A percentile compares a stretch with the other conserved stretches of the same genome.
phyloP scores from a whole-genome alignment of 2,329 filamentous ascomycete species.

The Colletotrichum orbiculare region DNA sequence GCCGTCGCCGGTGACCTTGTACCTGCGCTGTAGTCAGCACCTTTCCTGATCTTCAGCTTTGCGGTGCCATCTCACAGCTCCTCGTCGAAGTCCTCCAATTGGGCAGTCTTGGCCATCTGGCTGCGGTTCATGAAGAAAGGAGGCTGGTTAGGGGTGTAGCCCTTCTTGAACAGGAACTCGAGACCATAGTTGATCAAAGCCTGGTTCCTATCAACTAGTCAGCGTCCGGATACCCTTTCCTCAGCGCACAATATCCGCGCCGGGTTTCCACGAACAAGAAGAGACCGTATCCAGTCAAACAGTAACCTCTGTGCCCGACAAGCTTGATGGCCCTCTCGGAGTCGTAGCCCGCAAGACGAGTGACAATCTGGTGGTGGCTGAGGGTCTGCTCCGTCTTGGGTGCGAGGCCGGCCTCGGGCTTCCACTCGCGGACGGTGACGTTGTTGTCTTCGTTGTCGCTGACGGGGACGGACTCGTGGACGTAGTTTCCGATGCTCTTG shows the following conservation, averaged over 20 bases:
- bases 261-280: conserved; percentile 64
- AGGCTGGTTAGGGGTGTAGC: conserved; percentile 71
- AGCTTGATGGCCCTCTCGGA: conserved; percentile 93
- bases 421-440: conserved; percentile 79
- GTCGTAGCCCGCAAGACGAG: conserved; percentile 90
- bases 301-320: conserved; percentile 94
- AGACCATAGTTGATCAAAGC: conserved; percentile 95
- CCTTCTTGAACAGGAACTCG: conserved; percentile 84
- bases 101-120: conserved; percentile 97
- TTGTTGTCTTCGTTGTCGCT: conserved; percentile 91
- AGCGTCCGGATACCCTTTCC: conserved; percentile 32
- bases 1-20: conserved; percentile 93
- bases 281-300: conserved; percentile 88
- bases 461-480: conserved; percentile 87
- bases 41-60: not conserved
- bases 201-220: conserved; percentile 67
- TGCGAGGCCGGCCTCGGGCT: conserved; percentile 79
- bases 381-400: conserved; percentile 75
- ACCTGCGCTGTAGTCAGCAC: conserved; percentile 49
- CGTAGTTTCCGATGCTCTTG: conserved; percentile 88
- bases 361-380: conserved; percentile 94
- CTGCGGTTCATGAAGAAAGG: conserved; percentile 55
- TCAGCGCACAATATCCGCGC: not conserved
- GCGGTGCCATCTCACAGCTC: conserved; percentile 66
- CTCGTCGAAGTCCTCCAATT: conserved; percentile 97